These are phyloP conservation scores for Fusarium continuum DNA, from an alignment of 2,329 filamentous ascomycete genomes.

Conservation along the genomic window DNA sequence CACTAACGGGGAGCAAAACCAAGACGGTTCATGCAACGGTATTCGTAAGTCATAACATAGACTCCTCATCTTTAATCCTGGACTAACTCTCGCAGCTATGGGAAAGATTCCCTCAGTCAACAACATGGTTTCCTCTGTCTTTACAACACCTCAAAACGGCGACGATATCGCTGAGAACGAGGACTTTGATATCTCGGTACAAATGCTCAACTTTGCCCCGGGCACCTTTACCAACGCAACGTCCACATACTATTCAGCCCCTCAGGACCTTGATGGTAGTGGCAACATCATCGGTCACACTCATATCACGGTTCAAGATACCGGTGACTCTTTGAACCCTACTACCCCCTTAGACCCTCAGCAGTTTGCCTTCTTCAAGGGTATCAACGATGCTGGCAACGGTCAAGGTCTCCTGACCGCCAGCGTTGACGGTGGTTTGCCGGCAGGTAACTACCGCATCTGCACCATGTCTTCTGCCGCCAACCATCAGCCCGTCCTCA, in stretches of 20 bases:
- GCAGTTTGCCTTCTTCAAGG: slow-evolving; percentile 71
- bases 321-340: slow-evolving; percentile 62
- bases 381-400: slow-evolving; percentile 70
- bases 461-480: slow-evolving; percentile 71
- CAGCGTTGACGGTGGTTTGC: slow-evolving; percentile 65
- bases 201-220: slow-evolving; percentile 61
- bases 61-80: not conserved
- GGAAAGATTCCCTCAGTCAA: slow-evolving; percentile 65
- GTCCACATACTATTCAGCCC: slow-evolving; percentile 68
- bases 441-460: slow-evolving; percentile 69
- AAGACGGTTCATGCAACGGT: slow-evolving; percentile 70
- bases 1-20: slow-evolving; percentile 69
- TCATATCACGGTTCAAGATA: slow-evolving; percentile 66
- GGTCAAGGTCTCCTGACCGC: slow-evolving; percentile 63
- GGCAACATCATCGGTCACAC: slow-evolving; percentile 67
- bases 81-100: slow-evolving; percentile 56
- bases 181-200: slow-evolving; percentile 63
- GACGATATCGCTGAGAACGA: slow-evolving; percentile 57
- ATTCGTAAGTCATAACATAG: slow-evolving; percentile 57
- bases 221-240: slow-evolving; percentile 70
- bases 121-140: slow-evolving; percentile 67
- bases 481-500: slow-evolving; percentile 73
- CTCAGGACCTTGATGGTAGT: slow-evolving; percentile 59
- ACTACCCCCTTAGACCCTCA: slow-evolving; percentile 60
- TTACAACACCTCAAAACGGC: slow-evolving; percentile 62